Conservation (phyloP, 768 basidiomycete species). For the Auricularia cornea region DNA sequence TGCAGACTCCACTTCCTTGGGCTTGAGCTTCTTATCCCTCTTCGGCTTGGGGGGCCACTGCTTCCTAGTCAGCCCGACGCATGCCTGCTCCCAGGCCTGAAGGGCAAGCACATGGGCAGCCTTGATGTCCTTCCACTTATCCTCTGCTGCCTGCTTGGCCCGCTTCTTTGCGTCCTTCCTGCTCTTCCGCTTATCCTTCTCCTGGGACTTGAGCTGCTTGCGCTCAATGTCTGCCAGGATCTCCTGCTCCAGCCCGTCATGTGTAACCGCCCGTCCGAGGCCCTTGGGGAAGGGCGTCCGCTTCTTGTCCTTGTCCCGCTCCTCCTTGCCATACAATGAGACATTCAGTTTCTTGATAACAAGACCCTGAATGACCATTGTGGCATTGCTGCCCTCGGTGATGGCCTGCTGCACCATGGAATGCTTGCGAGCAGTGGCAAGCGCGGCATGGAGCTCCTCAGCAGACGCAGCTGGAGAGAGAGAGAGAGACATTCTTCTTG, state of each 20-base stretch:
- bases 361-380: slow-evolving; percentile 15
- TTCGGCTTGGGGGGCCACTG: slow-evolving; percentile 1
- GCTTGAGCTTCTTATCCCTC: not conserved
- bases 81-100: slow-evolving; percentile 1
- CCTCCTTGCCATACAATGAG: slow-evolving; percentile 14
- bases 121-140: slow-evolving; percentile 7
- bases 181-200: slow-evolving; percentile 6
- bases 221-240: slow-evolving; percentile 1
- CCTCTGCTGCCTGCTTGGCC: slow-evolving; percentile 6
- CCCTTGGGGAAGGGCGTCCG: slow-evolving; percentile 11
- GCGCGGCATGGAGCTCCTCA: slow-evolving; percentile 4
- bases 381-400: slow-evolving; percentile 12
- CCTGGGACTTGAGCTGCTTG: not conserved
- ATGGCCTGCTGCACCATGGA: slow-evolving; percentile 9
- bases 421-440: slow-evolving; percentile 8
- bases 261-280: slow-evolving; percentile 10
- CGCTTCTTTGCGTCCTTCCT: not conserved
- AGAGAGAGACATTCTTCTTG: too few relatives aligned
- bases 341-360: slow-evolving; percentile 10
- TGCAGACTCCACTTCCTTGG: too few relatives aligned
- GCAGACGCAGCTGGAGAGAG: not conserved
- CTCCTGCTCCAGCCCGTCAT: slow-evolving; percentile 5
- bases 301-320: slow-evolving; percentile 10
- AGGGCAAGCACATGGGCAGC: slow-evolving; percentile 2
- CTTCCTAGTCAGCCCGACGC: not conserved